Base-by-base conservation (phyloP, 148 eudicot genomes). In the Selenicereus undatus region DNA sequence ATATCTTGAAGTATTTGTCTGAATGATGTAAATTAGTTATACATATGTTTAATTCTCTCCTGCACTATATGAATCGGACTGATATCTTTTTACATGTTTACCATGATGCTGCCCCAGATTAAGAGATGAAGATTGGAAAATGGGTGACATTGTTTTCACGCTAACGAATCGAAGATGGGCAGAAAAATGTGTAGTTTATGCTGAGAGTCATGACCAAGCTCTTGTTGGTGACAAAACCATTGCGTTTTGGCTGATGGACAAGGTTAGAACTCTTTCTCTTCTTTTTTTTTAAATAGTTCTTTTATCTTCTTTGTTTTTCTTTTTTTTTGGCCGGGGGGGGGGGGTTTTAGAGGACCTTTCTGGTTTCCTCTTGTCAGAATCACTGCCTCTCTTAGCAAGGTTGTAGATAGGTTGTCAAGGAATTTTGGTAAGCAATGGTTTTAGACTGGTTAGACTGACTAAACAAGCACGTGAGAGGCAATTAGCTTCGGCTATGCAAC, bases 201-300 rank as follows among this genome's bases (percentile, higher is more conserved):
- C 99, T 86, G 99, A 96, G 85, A 96, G 99, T 88, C 99, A 96
- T 83, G 99, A 96, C 83, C 99, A 96, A 89, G 99, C 99, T 76
- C 86, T 96, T 48, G 99, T 96, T 80, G 99, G 99, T 83, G 99
- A 96, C 83, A 96, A 96, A 90, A 96, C 99, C 30, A 91, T 96
- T 81, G 99, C 99, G 54, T 96, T 96, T 88, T 96, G 99, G 99
- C 86, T 96, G 87, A 96, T 96, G 99, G 99, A 96, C 88, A 96
- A 96, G 98, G 99, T 96, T 79, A 78, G 72, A 78, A 27, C 80
- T 56, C 66, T 52, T 58, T 80, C 72, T 58, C 58, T 35, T 52
- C n/a, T 26, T 13, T 42, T 27, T 56, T 74, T 56, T 42, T 48
- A 5, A 60, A 48, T 24, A 52, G 17, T 26, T 2, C 45, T 13